Evolutionary conservation across 805 yeast species (phyloP).

Genomic region (Ogataea minuta): DNA sequence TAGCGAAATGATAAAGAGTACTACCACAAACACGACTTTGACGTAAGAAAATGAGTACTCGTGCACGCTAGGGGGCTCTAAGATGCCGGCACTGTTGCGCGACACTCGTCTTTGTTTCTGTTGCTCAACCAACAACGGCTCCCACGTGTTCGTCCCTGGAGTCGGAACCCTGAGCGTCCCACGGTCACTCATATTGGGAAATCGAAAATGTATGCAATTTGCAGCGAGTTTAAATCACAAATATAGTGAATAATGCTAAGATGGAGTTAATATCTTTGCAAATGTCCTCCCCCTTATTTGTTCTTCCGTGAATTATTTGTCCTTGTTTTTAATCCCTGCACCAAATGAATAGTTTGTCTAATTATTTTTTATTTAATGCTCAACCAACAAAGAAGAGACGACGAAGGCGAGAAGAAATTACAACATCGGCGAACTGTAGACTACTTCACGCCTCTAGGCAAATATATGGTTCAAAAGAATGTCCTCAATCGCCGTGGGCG

Average conservation of each 20-base stretch:
- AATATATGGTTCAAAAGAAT: conserved; percentile 53
- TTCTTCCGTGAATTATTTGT: not conserved
- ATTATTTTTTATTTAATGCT: not conserved
- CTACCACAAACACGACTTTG: conserved; percentile 44
- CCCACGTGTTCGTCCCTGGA: conserved; percentile 1
- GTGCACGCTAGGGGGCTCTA: conserved; percentile 7
- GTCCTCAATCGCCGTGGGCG: conserved; percentile 38
- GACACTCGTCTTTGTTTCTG: conserved; percentile 2
- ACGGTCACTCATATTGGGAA: not conserved
- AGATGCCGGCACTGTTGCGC: conserved; percentile 7
- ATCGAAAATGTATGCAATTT: no score
- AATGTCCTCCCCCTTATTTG: no score
- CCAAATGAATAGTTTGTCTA: not conserved
- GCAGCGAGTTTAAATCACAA: no score
- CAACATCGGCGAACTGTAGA: conserved; percentile 68
- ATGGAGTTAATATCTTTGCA: no score
- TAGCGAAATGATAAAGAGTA: conserved; percentile 48
- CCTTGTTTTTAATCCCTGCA: conserved; percentile 6
- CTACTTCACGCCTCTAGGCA: conserved; percentile 71
- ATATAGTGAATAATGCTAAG: no score
- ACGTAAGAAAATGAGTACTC: conserved; percentile 29
- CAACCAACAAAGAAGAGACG: conserved; percentile 14
- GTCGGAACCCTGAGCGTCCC: conserved; percentile 3
- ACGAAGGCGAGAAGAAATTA: conserved; percentile 18
- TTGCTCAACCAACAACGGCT: conserved; percentile 9